Base-by-base conservation (phyloP, 176 grass and related monocot species). In the Olyra latifolia region DNA sequence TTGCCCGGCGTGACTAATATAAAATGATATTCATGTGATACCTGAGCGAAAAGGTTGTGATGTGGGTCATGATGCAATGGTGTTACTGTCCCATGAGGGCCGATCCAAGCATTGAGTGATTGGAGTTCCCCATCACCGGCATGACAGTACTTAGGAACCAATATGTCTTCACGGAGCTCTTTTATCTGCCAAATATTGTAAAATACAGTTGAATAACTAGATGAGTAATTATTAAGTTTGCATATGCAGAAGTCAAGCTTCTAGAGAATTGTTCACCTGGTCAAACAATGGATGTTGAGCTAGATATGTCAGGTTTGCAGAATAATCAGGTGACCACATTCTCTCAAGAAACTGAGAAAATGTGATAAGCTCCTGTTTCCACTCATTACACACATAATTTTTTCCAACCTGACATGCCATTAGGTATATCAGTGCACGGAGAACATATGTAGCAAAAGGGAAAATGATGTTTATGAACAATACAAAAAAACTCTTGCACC, bases 21-120 rank as follows among this genome's bases (percentile, higher is more conserved):
- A 75, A 25, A 66, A 66, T 27, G 19, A 27, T 48, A 42, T 40
- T 61, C 60, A 30, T 76, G 78, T 65, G 54, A 79, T 92, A 94
- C 96, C 96, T 95, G 96, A 83, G 96, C 92, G 67, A 95, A 91
- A 80, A 98, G 69, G 77, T 91, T 98, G 73, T 98, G 92, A 66
- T 98, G 90, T 27, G 81, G 88, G 74, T 98, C 96, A 75, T 93
- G 86, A 82, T 93, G 96, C 75, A 95, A 65, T 14, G 96, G 96
- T 48, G 90, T 98, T 28, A 98, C 79, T 19, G 92, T 95, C 57
- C 90, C 92, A 69, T 86, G 55, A 83, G 92, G 92, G 19, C 92
- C 86, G 22, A 98, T 91, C 92, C 92, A 98, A 81, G 92, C 96
- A 89, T 93, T 93, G 64, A 95, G 86, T 7, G 88, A 83, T 48